Percentiles rank a stretch among this genome's conserved stretches.
These are phyloP conservation scores for Macaranga tanarius DNA, from an alignment of 441 rosid genomes.

Conservation along the genomic window DNA sequence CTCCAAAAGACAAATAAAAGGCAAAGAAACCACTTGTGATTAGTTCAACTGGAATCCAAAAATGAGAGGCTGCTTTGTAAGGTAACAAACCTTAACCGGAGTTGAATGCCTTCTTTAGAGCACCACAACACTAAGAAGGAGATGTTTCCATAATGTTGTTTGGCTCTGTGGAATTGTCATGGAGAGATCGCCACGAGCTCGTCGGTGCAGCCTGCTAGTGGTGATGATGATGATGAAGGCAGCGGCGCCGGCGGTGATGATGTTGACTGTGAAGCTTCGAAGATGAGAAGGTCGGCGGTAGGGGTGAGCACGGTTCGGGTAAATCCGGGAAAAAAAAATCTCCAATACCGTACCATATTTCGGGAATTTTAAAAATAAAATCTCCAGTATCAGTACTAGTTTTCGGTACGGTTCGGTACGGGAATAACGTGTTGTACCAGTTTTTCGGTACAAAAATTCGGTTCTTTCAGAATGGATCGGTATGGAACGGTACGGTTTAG, in stretches of 20 bases:
- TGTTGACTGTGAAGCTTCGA: constrained; percentile 15
- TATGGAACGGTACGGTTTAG: no score
- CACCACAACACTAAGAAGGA: constrained; percentile 58
- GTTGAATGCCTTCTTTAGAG: constrained; percentile 40
- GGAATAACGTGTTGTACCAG: no score
- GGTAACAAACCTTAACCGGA: constrained; percentile 53
- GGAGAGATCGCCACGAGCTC: constrained; percentile 70
- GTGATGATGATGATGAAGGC: constrained; percentile 24
- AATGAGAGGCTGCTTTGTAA: constrained; percentile 55
- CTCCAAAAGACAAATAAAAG: constrained; percentile 40
- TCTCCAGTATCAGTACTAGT: no score
- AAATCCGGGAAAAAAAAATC: no score
- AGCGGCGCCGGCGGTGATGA: constrained; percentile 1
- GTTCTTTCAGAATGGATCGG: no score
- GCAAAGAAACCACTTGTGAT: constrained; percentile 51
- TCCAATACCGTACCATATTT: no score
- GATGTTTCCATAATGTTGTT: constrained; percentile 44
- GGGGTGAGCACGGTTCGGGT: no score
- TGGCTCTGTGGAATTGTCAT: constrained; percentile 64
- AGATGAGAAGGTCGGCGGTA: constrained; percentile 24
- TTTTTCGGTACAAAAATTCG: no score
- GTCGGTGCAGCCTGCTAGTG: constrained; percentile 37
- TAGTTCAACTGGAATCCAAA: constrained; percentile 77
- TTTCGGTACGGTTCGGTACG: no score
- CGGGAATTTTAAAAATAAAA: no score